Evolutionary conservation across 257 asterid species (phyloP).

Genomic region (Solanum commersonii): DNA sequence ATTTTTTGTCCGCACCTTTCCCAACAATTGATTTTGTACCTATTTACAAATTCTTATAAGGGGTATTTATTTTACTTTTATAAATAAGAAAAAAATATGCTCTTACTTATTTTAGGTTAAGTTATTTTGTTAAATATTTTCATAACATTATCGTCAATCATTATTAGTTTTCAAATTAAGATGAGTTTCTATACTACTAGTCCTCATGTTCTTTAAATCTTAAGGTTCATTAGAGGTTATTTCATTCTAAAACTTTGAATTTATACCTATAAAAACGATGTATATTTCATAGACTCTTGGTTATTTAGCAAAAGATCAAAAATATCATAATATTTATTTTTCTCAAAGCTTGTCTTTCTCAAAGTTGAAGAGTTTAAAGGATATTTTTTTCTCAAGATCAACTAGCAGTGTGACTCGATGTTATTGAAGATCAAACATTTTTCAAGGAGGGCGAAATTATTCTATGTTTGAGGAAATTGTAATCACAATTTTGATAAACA

Average conservation of each 20-base stretch:
- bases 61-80: not conserved
- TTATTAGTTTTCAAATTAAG: not conserved
- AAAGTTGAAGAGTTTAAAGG: no score
- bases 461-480: not conserved
- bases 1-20: not conserved
- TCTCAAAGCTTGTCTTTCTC: not conserved
- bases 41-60: not conserved
- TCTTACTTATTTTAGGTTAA: not conserved
- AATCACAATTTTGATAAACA: not conserved
- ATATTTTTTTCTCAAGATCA: not conserved
- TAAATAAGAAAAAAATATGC: not conserved
- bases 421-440: not conserved
- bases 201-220: not conserved
- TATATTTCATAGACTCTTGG: not conserved
- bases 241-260: not conserved
- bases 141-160: not conserved
- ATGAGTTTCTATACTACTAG: no score
- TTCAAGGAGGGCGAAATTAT: accelerated
- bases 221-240: not conserved
- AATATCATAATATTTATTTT: not conserved
- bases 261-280: not conserved
- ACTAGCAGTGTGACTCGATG: not conserved
- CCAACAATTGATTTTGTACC: not conserved
- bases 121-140: not conserved
- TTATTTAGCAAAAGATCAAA: no score